phyloP scores from a whole-genome alignment of 768 basidiomycete genomes.

The Boletellus ananas region DNA sequence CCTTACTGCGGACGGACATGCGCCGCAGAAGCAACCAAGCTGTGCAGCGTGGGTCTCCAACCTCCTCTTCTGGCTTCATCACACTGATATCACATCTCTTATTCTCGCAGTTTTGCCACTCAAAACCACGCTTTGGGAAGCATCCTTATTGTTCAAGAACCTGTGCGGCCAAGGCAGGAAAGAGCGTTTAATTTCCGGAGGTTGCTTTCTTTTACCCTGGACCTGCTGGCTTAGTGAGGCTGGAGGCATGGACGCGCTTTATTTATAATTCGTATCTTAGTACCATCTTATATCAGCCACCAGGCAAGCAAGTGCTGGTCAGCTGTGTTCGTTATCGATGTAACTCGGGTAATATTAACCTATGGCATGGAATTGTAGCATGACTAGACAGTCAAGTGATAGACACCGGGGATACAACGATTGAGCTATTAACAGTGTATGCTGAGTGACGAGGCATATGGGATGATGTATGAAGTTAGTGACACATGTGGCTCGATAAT shows the following conservation, averaged over 20 bases:
- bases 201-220: background rate
- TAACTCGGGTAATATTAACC: too few relatives aligned
- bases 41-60: constrained; percentile 24
- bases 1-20: constrained; percentile 67
- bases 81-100: constrained; percentile 5
- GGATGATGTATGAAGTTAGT: background rate
- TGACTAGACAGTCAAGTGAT: background rate
- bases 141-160: constrained; percentile 34
- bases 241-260: constrained; percentile 1
- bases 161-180: constrained; percentile 25
- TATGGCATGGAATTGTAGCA: too few relatives aligned
- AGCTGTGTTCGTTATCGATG: background rate
- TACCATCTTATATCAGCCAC: constrained; percentile 6
- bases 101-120: constrained; percentile 24
- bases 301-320: background rate
- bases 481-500: background rate
- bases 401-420: background rate
- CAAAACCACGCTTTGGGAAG: constrained; percentile 31
- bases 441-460: background rate
- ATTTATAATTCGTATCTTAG: constrained; percentile 25
- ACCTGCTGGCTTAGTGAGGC: background rate
- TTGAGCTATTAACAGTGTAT: too few relatives aligned
- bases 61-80: background rate
- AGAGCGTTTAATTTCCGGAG: constrained; percentile 7
- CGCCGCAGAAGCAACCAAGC: constrained; percentile 42